These are phyloP conservation scores for Camelina hispida DNA, from an alignment of 345 rosid species.

Conservation along the genomic window DNA sequence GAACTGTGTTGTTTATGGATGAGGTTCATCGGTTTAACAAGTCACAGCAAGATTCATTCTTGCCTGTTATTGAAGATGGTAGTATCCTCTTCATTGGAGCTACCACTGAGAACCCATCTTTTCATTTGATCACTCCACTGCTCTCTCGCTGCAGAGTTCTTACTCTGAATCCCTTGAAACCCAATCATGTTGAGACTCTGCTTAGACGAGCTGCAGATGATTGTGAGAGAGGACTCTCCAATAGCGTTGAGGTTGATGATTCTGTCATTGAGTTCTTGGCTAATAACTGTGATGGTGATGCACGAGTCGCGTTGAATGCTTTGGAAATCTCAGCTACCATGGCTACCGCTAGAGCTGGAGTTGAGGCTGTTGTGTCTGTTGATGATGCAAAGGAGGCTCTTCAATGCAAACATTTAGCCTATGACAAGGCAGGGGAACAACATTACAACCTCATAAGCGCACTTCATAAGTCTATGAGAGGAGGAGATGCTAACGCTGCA, in stretches of 20 bases:
- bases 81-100: constrained; percentile 82
- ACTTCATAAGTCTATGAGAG: constrained; percentile 86
- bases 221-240: constrained; percentile 52
- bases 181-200: constrained; percentile 55
- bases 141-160: constrained; percentile 78
- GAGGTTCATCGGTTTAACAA: constrained; percentile 88
- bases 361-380: constrained; percentile 38
- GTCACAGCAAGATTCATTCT: constrained; percentile 83
- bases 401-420: constrained; percentile 79
- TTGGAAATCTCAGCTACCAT: constrained; percentile 71
- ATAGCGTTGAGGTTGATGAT: constrained; percentile 47
- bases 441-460: constrained; percentile 88
- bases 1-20: constrained; percentile 76
- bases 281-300: constrained; percentile 78
- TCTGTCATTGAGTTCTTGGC: constrained; percentile 64
- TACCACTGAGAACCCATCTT: constrained; percentile 89
- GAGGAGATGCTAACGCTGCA: constrained; percentile 77
- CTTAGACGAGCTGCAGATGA: constrained; percentile 60
- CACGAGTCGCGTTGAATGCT: constrained; percentile 79
- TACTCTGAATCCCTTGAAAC: constrained; percentile 66
- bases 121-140: constrained; percentile 79
- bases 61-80: constrained; percentile 89
- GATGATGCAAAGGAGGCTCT: constrained; percentile 88
- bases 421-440: constrained; percentile 82
- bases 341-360: constrained; percentile 51